Conservation (phyloP, 495 filamentous ascomycete species). For the Staphylotrichum longicolle region DNA sequence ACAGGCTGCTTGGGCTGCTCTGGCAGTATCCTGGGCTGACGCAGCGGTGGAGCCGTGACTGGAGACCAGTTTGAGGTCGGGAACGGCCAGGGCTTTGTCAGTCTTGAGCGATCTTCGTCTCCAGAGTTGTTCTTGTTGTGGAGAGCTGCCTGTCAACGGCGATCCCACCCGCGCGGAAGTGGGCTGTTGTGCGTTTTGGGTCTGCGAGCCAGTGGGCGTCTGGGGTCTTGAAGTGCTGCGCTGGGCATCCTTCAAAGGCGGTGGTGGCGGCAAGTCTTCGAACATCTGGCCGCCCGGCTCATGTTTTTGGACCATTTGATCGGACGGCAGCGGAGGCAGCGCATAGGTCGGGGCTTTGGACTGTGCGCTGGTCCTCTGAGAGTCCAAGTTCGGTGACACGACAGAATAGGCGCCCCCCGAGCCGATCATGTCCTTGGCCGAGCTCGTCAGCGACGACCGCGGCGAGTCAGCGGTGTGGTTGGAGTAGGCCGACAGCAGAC, state of each 20-base stretch:
- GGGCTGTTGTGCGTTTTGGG: constrained; percentile 18
- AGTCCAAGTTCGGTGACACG: constrained; percentile 26
- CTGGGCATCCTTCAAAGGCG: constrained; percentile 39
- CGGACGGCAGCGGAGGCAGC: constrained; percentile 23
- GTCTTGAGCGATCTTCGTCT: constrained; percentile 44
- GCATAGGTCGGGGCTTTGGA: constrained; percentile 2
- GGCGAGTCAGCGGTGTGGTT: constrained; percentile 40
- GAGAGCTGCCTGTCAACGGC: constrained; percentile 26
- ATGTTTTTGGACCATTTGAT: constrained; percentile 28
- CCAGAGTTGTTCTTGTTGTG: constrained; percentile 45
- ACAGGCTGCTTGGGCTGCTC: constrained; percentile 2
- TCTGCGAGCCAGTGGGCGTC: constrained; percentile 23
- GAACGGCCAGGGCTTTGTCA: constrained; percentile 41
- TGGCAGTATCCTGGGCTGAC: constrained; percentile 22
- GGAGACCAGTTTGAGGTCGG: constrained; percentile 43
- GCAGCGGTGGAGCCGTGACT: constrained; percentile 48
- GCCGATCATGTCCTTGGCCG: constrained; percentile 34
- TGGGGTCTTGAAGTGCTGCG: constrained; percentile 11
- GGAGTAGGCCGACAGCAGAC: constrained; percentile 48
- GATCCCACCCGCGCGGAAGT: constrained; percentile 20
- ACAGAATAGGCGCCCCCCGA: constrained; percentile 39
- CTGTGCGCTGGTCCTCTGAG: constrained; percentile 15
- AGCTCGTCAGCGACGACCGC: constrained; percentile 33
- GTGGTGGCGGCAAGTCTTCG: constrained; percentile 38
- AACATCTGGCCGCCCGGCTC: constrained; percentile 13